Evolutionary conservation across 306 rosid genomes (phyloP).

Genomic region (Lathyrus sativus): DNA sequence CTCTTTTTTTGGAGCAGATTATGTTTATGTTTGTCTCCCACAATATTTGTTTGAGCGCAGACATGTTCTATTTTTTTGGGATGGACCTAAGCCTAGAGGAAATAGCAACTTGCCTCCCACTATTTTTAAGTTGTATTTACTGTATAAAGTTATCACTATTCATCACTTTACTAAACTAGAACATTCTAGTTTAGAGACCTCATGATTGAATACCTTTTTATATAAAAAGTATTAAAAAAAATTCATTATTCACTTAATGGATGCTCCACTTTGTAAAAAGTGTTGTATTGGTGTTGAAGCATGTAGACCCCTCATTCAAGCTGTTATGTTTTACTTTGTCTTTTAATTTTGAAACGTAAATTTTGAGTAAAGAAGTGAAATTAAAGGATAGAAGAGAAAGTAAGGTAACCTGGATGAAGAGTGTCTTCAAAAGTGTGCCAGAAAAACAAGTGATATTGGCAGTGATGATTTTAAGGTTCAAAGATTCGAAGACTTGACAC

Average conservation of each 20-base stretch:
- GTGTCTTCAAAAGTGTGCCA: constrained; percentile 78
- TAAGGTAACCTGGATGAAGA: constrained; percentile 76
- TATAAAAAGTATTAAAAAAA: too few species aligned
- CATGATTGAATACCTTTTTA: too few species aligned
- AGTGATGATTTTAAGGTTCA: constrained; percentile 82
- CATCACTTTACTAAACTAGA: too few species aligned
- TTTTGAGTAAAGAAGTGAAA: background rate
- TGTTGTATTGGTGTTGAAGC: constrained; percentile 32
- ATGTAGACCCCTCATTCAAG: constrained; percentile 26
- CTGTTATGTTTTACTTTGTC: background rate
- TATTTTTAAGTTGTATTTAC: too few species aligned
- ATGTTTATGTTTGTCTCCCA: too few species aligned
- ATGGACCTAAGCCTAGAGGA: too few species aligned
- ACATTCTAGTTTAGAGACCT: too few species aligned
- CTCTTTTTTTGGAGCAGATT: too few species aligned
- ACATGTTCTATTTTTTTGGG: too few species aligned
- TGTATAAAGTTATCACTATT: too few species aligned
- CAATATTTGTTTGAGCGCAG: too few species aligned
- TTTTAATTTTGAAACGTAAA: background rate
- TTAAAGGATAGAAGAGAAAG: background rate
- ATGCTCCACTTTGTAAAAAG: constrained; percentile 48
- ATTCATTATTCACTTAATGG: constrained; percentile 24
- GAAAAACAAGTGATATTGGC: constrained; percentile 71
- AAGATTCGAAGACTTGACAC: constrained; percentile 85
- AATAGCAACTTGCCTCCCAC: too few species aligned